A percentile compares a stretch with the other conserved stretches of the same genome.
These are phyloP conservation scores for Dipteronia dyeriana DNA, from an alignment of 345 rosid genomes.

Conservation along the genomic window DNA sequence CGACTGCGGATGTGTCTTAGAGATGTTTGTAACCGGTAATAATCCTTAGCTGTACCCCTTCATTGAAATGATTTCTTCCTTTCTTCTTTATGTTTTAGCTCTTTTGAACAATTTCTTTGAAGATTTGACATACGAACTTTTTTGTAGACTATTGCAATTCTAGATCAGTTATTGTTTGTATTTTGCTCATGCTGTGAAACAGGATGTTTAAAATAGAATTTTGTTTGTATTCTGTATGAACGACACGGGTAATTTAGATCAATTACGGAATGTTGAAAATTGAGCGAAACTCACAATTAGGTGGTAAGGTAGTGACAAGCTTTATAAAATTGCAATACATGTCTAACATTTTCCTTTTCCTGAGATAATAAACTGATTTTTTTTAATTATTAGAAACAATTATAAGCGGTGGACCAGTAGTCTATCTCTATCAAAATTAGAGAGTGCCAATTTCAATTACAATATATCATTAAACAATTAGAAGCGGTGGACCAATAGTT, in stretches of 20 bases:
- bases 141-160: not conserved
- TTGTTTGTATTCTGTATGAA: not conserved
- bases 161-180: not conserved
- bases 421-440: not conserved
- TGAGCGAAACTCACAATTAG: not conserved
- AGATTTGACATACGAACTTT: not conserved
- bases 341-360: not conserved
- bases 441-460: not conserved
- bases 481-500: too few relatives aligned
- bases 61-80: not conserved
- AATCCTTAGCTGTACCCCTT: not conserved
- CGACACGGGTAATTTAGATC: not conserved
- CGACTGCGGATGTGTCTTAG: slow-evolving; percentile 97
- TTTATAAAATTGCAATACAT: not conserved
- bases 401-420: not conserved
- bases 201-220: not conserved
- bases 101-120: not conserved
- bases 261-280: not conserved
- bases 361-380: too few relatives aligned
- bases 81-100: not conserved
- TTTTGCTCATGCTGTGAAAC: not conserved
- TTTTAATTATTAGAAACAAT: not conserved
- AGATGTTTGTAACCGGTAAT: slow-evolving; percentile 96
- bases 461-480: too few relatives aligned
- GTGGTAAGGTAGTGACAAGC: not conserved